Evolutionary conservation across 1,139 yeast species (phyloP).

Genomic region (Pichiaceae sp.): DNA sequence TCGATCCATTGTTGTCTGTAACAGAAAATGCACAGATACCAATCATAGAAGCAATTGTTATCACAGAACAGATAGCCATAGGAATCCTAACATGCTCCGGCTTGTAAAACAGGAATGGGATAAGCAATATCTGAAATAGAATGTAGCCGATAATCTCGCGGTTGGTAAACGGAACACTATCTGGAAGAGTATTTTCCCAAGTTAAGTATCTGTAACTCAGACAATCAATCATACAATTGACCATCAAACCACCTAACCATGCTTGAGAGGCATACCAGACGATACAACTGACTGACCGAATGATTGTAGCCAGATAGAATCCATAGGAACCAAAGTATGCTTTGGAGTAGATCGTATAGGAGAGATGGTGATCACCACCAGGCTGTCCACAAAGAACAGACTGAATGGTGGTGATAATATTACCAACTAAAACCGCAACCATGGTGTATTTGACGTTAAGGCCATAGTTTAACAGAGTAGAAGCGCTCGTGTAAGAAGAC

Average conservation of each 20-base stretch:
- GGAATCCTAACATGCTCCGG: conserved; percentile 21
- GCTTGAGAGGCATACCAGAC: conserved; percentile 32
- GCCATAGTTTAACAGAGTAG: conserved; percentile 31
- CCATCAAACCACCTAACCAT: conserved; percentile 29
- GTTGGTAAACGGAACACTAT: conserved; percentile 25
- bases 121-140: conserved; percentile 1
- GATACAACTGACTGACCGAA: conserved; percentile 27
- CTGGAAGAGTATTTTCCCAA: conserved; percentile 28
- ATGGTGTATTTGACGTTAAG: conserved; percentile 33
- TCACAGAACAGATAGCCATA: conserved; percentile 25
- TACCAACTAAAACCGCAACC: conserved; percentile 33
- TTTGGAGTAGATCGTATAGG: conserved; percentile 36
- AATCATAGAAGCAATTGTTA: conserved; percentile 30
- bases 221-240: conserved; percentile 25
- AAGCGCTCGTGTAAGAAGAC: conserved; percentile 19
- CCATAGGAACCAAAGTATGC: conserved; percentile 37
- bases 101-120: conserved; percentile 1
- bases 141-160: conserved; percentile 21
- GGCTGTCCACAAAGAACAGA: conserved; percentile 34
- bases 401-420: conserved; percentile 29
- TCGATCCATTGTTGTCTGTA: conserved; percentile 18
- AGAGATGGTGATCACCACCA: conserved; percentile 37
- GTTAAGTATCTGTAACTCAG: conserved; percentile 24
- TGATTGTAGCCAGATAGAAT: conserved; percentile 25
- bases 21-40: conserved; percentile 23